These are phyloP conservation scores for Trebouxia sp. DNA, from an alignment of 139 green algal species.

Conservation along the genomic window DNA sequence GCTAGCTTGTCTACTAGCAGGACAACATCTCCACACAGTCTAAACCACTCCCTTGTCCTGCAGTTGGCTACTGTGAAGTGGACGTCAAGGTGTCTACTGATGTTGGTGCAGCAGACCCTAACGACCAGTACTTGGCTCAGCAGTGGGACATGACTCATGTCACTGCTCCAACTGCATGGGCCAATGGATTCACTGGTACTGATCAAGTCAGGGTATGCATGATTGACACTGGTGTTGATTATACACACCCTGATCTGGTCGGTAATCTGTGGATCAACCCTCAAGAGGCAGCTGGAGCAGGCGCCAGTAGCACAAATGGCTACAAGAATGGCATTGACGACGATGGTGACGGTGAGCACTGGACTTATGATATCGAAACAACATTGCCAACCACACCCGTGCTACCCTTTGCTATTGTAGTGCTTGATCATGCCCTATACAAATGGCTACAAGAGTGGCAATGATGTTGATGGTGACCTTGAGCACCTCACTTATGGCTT, in stretches of 20 bases:
- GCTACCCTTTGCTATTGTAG: too few species aligned
- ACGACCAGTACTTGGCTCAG: constrained; percentile 21
- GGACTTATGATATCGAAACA: too few species aligned
- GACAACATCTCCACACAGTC: not conserved
- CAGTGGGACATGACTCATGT: constrained; percentile 35
- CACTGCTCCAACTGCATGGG: constrained; percentile 16
- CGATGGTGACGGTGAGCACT: constrained; percentile 68
- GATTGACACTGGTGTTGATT: constrained; percentile 70
- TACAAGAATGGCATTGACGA: constrained; percentile 63
- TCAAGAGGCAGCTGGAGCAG: constrained; percentile 48
- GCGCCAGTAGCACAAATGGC: constrained; percentile 29
- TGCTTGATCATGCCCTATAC: too few species aligned
- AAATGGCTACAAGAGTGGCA: too few species aligned
- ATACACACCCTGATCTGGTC: constrained; percentile 63
- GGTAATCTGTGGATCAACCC: constrained; percentile 67
- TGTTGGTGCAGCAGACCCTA: constrained; percentile 11
- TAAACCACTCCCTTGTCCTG: not conserved
- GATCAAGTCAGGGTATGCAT: constrained; percentile 65
- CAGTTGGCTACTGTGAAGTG: constrained; percentile 23
- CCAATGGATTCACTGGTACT: constrained; percentile 3
- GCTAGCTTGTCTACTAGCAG: not conserved
- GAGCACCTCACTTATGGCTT: too few species aligned
- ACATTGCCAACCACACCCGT: too few species aligned
- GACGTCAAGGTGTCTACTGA: constrained; percentile 29
- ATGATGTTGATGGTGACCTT: too few species aligned